phyloP scores from a whole-genome alignment of 2,329 filamentous ascomycete genomes.

The Trichoderma pleuroti region DNA sequence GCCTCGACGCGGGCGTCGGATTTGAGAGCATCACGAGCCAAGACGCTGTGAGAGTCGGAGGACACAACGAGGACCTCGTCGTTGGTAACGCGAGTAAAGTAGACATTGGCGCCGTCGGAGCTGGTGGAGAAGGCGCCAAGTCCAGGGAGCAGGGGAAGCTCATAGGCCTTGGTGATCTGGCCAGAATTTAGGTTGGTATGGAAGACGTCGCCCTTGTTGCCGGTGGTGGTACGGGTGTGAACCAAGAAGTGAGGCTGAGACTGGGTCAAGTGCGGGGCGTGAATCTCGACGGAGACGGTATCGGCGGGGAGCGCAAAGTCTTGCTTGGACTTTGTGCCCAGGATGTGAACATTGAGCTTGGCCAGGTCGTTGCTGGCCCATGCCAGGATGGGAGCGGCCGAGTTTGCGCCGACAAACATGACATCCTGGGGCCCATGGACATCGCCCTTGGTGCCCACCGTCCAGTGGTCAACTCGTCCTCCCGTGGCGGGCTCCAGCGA shows the following conservation, averaged over 20 bases:
- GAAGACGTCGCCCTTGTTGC: conserved; percentile 81
- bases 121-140: conserved; percentile 75
- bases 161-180: conserved; percentile 72
- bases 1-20: conserved; percentile 42
- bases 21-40: conserved; percentile 69
- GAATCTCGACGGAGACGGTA: conserved; percentile 57
- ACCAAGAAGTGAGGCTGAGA: conserved; percentile 81
- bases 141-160: conserved; percentile 67
- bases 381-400: conserved; percentile 68
- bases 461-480: conserved; percentile 66
- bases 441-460: conserved; percentile 70
- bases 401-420: conserved; percentile 72
- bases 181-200: conserved; percentile 71
- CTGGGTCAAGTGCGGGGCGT: conserved; percentile 69
- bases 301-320: conserved; percentile 50
- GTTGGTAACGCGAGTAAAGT: conserved; percentile 78
- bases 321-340: conserved; percentile 57
- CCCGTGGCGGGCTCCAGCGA: conserved; percentile 71
- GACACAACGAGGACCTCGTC: conserved; percentile 72
- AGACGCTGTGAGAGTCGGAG: conserved; percentile 70
- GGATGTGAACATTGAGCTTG: conserved; percentile 67
- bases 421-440: conserved; percentile 62
- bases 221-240: conserved; percentile 66
- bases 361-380: conserved; percentile 65
- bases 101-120: conserved; percentile 75